Percentiles rank a stretch among this genome's conserved stretches.
These are phyloP conservation scores for Sclerotinia spermophila DNA, from an alignment of 2,329 filamentous ascomycete genomes.

Conservation along the genomic window DNA sequence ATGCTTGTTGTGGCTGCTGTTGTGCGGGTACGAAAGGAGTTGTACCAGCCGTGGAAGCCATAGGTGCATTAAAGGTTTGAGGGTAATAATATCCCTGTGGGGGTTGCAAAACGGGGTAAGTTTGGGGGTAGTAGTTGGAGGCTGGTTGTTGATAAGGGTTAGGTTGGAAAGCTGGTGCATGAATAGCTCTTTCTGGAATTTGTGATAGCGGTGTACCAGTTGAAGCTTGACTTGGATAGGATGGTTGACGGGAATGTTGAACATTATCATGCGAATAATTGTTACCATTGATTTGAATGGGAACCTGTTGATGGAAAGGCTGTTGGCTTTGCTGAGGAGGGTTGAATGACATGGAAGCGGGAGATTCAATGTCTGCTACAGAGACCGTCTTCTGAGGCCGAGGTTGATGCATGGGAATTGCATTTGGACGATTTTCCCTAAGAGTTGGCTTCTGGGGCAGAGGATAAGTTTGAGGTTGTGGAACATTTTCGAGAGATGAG, in stretches of 20 bases:
- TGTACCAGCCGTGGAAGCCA: constrained; percentile 41
- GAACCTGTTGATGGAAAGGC: constrained; percentile 94
- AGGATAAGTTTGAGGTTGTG: constrained; percentile 50
- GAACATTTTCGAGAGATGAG: constrained; percentile 44
- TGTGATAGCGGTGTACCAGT: constrained; percentile 81
- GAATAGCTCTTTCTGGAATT: constrained; percentile 87
- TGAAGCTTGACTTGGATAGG: constrained; percentile 67
- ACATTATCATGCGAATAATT: constrained; percentile 50
- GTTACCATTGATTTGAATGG: constrained; percentile 63
- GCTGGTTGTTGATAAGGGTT: constrained; percentile 57
- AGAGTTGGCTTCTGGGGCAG: constrained; percentile 56
- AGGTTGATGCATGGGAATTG: constrained; percentile 83
- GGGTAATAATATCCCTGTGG: constrained; percentile 69
- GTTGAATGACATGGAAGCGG: constrained; percentile 52
- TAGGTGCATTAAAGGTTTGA: constrained; percentile 45
- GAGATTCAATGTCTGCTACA: constrained; percentile 86
- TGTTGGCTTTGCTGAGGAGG: constrained; percentile 68
- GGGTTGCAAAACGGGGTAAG: constrained; percentile 53
- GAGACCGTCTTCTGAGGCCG: constrained; percentile 93
- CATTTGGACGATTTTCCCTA: constrained; percentile 52
- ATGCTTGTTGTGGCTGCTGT: constrained; percentile 32
- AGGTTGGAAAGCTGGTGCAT: constrained; percentile 86
- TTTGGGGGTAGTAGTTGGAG: constrained; percentile 50
- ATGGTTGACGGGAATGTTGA: constrained; percentile 61
- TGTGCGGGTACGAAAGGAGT: constrained; percentile 33